Evolutionary conservation across 441 rosid genomes (phyloP).

Genomic region (Hura crepitans): DNA sequence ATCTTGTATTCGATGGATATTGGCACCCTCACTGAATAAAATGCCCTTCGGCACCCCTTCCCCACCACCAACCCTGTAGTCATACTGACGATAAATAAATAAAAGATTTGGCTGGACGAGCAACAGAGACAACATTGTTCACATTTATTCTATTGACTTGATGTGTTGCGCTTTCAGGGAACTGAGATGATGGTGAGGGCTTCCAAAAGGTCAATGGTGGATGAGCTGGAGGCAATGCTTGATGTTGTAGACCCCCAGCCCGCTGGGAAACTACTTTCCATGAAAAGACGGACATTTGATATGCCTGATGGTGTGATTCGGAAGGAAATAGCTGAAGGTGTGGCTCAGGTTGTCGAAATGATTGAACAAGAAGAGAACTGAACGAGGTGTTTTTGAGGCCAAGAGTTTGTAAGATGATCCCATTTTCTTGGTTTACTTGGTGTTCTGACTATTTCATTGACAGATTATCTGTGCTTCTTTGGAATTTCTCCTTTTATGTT

Average conservation of each 20-base stretch:
- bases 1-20: not conserved
- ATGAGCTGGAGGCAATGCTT: slow-evolving; percentile 84
- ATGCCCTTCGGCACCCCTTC: not conserved
- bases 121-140: not conserved
- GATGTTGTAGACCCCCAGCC: slow-evolving; percentile 90
- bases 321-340: slow-evolving; percentile 75
- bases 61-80: not conserved
- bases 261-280: slow-evolving; percentile 51
- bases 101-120: not conserved
- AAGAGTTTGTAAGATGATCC: slow-evolving; percentile 9
- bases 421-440: not conserved
- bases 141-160: slow-evolving; percentile 8
- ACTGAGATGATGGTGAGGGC: slow-evolving; percentile 71
- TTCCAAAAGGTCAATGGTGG: slow-evolving; percentile 78
- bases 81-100: not conserved
- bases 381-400: slow-evolving; percentile 26
- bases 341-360: slow-evolving; percentile 76
- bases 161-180: slow-evolving; percentile 43
- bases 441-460: not conserved
- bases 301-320: slow-evolving; percentile 65
- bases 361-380: slow-evolving; percentile 44
- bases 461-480: slow-evolving; percentile 3
- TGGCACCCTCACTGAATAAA: not conserved
- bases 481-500: not conserved
- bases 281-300: slow-evolving; percentile 76